phyloP scores from a whole-genome alignment of 2,329 filamentous ascomycete species.

The Fonsecaea pedrosoi region DNA sequence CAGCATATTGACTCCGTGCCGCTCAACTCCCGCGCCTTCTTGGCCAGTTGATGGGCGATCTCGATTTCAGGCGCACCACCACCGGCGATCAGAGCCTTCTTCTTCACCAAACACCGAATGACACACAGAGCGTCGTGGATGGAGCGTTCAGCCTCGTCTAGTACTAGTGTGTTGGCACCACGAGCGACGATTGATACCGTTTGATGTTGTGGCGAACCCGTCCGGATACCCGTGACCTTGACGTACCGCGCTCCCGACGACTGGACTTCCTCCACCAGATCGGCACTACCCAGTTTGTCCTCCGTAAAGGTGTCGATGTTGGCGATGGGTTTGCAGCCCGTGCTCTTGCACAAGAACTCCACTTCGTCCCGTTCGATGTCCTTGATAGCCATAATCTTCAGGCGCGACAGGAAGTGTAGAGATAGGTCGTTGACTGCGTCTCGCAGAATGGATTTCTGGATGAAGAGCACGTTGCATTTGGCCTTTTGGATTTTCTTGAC shows the following conservation, averaged over 20 bases:
- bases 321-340: conserved; percentile 97
- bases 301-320: conserved; percentile 98
- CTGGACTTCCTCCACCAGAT: conserved; percentile 91
- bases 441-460: conserved; percentile 97
- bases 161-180: conserved; percentile 89
- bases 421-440: conserved; percentile 98
- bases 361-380: conserved; percentile 99
- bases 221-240: conserved; percentile 90
- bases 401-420: conserved; percentile 95
- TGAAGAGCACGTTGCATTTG: conserved; percentile 97
- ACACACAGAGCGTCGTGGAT: conserved; percentile 98
- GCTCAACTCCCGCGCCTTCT: conserved; percentile 79
- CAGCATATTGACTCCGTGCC: conserved; percentile 98
- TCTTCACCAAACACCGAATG: conserved; percentile 96
- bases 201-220: conserved; percentile 64
- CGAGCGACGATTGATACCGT: conserved; percentile 94
- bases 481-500: conserved; percentile 99
- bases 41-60: conserved; percentile 84
- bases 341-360: conserved; percentile 99
- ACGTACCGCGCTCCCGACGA: conserved; percentile 88
- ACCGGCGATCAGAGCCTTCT: conserved; percentile 97
- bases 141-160: conserved; percentile 96
- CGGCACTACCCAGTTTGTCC: conserved; percentile 93
- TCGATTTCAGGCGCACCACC: conserved; percentile 97
- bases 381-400: conserved; percentile 94